Evolutionary conservation across 2,329 filamentous ascomycete genomes (phyloP).

Genomic region (Aspergillus sp.): DNA sequence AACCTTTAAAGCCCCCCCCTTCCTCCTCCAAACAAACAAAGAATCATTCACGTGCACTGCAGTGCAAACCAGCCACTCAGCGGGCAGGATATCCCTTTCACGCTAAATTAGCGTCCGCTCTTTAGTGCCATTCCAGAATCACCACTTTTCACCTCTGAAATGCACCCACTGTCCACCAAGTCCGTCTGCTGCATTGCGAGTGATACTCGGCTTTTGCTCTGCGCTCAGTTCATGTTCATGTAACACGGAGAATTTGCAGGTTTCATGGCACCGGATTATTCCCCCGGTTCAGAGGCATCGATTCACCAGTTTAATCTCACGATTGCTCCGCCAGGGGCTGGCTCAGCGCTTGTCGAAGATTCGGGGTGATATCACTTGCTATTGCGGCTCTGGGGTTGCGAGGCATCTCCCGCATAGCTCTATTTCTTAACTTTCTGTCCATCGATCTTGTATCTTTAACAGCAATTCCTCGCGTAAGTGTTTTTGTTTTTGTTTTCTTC

Average conservation of each 20-base stretch:
- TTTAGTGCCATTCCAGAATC: background rate
- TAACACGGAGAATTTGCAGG: no score
- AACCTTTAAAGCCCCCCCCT: background rate
- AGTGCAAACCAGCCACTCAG: background rate
- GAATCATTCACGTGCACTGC: background rate
- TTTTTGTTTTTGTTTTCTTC: background rate
- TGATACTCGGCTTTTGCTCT: background rate
- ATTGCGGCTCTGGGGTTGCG: background rate
- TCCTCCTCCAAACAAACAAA: background rate
- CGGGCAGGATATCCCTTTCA: background rate
- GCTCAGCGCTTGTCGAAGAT: background rate
- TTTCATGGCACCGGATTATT: background rate
- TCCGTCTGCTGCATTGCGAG: background rate
- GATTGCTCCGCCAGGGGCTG: no score
- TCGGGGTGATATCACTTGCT: background rate
- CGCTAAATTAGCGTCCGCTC: slow-evolving; percentile 4
- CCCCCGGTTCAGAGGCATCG: background rate
- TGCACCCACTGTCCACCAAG: background rate
- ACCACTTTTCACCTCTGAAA: background rate
- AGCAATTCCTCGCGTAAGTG: background rate
- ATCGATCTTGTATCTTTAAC: background rate
- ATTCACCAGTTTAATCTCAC: no score
- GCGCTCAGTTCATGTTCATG: background rate
- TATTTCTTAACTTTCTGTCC: background rate
- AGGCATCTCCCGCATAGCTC: background rate